These are phyloP conservation scores for Phoenix dactylifera DNA, from an alignment of 176 grass and related monocot genomes.

Conservation along the genomic window DNA sequence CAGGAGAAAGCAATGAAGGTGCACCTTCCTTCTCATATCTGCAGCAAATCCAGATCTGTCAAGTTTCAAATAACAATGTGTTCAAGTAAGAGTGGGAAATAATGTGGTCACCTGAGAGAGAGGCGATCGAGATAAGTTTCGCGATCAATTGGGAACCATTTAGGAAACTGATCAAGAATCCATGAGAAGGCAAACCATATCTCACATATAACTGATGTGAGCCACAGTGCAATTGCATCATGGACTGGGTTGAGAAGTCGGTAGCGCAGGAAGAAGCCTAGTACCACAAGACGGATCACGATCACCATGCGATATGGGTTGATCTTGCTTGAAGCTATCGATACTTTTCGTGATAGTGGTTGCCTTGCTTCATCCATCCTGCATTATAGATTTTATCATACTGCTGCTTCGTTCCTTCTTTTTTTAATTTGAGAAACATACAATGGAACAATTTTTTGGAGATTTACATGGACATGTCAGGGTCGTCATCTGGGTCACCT, in stretches of 20 bases:
- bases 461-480: constrained; percentile 68
- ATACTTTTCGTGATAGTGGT: constrained; percentile 85
- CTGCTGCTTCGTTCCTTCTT: too few relatives aligned
- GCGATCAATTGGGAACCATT: constrained; percentile 93
- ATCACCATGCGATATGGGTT: constrained; percentile 96
- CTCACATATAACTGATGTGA: constrained; percentile 87
- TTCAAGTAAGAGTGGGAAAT: neutral
- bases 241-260: constrained; percentile 73
- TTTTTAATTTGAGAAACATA: too few relatives aligned
- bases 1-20: constrained; percentile 64
- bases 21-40: constrained; percentile 91
- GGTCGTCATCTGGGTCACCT: constrained; percentile 64
- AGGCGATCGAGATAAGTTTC: constrained; percentile 98
- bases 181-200: constrained; percentile 94
- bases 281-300: constrained; percentile 69
- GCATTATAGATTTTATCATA: neutral
- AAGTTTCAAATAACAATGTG: too few relatives aligned
- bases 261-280: constrained; percentile 79
- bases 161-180: constrained; percentile 99
- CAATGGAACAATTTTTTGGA: too few relatives aligned
- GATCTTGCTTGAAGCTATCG: constrained; percentile 94
- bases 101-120: constrained; percentile 38
- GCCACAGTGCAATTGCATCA: constrained; percentile 77
- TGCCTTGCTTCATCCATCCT: constrained; percentile 90
- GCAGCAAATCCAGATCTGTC: neutral